Percentiles rank a stretch among this genome's conserved stretches.
phyloP scores from a whole-genome alignment of 2,329 filamentous ascomycete genomes.

The Macrophomina tecta region DNA sequence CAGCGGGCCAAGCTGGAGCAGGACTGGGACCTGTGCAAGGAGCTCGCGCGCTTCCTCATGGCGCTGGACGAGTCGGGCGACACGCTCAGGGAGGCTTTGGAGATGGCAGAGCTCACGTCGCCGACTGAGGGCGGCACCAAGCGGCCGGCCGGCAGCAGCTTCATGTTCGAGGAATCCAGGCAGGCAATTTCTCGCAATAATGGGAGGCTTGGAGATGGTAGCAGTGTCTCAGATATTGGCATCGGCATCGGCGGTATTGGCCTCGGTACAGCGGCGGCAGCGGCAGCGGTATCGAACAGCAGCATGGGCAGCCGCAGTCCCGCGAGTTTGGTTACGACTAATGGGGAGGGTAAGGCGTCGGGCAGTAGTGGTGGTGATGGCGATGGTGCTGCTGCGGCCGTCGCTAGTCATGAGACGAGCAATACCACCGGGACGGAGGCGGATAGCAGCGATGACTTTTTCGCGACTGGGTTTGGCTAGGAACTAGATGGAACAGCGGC shows the following conservation, averaged over 20 bases:
- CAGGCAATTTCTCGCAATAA: conserved; percentile 4
- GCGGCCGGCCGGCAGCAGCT: conserved; percentile 34
- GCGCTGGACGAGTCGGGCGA: conserved; percentile 87
- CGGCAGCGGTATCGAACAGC: conserved; percentile 18
- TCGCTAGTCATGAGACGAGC: not conserved
- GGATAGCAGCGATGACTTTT: conserved; percentile 17
- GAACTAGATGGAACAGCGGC: not conserved
- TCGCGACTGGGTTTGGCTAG: conserved; percentile 10
- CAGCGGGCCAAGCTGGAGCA: conserved; percentile 79
- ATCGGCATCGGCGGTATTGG: conserved; percentile 26
- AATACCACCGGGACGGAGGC: not conserved
- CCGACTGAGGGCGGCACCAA: conserved; percentile 32
- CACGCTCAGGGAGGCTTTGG: conserved; percentile 75
- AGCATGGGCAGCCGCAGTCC: conserved; percentile 27
- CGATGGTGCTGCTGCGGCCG: not conserved
- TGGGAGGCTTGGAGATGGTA: not conserved
- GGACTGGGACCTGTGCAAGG: conserved; percentile 95
- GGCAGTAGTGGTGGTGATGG: not conserved
- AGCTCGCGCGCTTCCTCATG: conserved; percentile 91
- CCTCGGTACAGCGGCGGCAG: not conserved
- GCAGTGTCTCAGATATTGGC: conserved; percentile 13
- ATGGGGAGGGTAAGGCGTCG: conserved; percentile 8
- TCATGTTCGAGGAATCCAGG: conserved; percentile 37
- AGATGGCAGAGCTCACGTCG: conserved; percentile 50
- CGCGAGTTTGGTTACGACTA: conserved; percentile 1